phyloP scores from a whole-genome alignment of 1,284 basidiomycete genomes.

The Fomitopsis pinicola region DNA sequence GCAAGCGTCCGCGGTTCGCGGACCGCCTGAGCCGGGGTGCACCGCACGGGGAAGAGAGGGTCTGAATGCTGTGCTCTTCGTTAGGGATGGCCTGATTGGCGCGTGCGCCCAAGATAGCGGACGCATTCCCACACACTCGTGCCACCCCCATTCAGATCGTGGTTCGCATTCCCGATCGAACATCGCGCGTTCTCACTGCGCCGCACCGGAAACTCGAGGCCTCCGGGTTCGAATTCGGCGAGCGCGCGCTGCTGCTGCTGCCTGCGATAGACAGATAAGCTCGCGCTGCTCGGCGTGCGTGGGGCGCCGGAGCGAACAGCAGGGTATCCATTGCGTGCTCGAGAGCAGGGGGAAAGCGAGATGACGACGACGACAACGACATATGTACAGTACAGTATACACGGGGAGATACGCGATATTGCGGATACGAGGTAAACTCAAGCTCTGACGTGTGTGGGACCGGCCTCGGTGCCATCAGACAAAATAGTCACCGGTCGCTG shows the following conservation, averaged over 20 bases:
- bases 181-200: neutral
- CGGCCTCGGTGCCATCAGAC: neutral
- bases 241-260: neutral
- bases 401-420: neutral
- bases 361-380: neutral
- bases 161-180: slow-evolving; percentile 1
- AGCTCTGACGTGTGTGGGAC: neutral
- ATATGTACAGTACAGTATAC: neutral
- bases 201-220: neutral
- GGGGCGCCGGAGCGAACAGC: neutral
- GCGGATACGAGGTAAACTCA: neutral
- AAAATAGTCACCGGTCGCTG: slow-evolving; percentile 18
- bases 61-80: slow-evolving; percentile 4
- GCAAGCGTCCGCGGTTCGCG: slow-evolving; percentile 5
- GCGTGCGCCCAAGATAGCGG: neutral
- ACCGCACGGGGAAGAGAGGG: neutral
- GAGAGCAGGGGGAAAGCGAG: neutral
- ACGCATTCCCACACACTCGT: slow-evolving; percentile 1
- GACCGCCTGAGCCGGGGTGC: slow-evolving; percentile 1
- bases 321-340: neutral
- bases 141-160: slow-evolving; percentile 1
- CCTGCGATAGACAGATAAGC: slow-evolving; percentile 7
- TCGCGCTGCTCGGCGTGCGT: neutral
- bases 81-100: slow-evolving; percentile 2
- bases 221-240: neutral